Conservation (phyloP, 2,329 filamentous ascomycete genomes). For the Ophiosphaerella narmari region DNA sequence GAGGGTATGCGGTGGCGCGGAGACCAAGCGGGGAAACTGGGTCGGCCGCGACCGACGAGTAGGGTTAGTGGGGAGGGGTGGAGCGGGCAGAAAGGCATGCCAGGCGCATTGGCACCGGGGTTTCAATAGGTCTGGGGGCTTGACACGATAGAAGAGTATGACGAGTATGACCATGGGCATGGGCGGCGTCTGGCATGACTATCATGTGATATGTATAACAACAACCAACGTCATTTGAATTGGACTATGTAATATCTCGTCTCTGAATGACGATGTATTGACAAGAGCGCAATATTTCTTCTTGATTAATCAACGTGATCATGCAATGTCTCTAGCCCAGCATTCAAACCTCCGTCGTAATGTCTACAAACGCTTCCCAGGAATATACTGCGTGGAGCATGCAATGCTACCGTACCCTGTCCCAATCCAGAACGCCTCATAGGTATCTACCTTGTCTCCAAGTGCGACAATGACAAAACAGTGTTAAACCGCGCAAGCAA, state of each 20-base stretch:
- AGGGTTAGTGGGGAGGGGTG: slow-evolving; percentile 23
- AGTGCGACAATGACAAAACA: neutral
- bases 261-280: no score
- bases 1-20: slow-evolving; percentile 36
- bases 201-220: no score
- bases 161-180: no score
- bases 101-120: slow-evolving; percentile 33
- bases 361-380: no score
- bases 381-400: no score
- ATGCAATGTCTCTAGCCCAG: no score
- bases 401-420: neutral
- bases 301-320: no score
- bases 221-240: no score
- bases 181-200: no score
- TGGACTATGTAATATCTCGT: no score
- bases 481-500: neutral
- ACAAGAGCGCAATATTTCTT: no score
- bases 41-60: slow-evolving; percentile 16
- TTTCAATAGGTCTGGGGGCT: neutral
- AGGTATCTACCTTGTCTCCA: slow-evolving; percentile 1
- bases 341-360: no score
- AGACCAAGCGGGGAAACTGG: slow-evolving; percentile 8
- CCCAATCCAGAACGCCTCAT: neutral
- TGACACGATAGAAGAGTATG: neutral
- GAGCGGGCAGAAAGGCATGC: slow-evolving; percentile 35